These are phyloP conservation scores for Lactifluus piperatus DNA, from an alignment of 768 basidiomycete species.

Conservation along the genomic window DNA sequence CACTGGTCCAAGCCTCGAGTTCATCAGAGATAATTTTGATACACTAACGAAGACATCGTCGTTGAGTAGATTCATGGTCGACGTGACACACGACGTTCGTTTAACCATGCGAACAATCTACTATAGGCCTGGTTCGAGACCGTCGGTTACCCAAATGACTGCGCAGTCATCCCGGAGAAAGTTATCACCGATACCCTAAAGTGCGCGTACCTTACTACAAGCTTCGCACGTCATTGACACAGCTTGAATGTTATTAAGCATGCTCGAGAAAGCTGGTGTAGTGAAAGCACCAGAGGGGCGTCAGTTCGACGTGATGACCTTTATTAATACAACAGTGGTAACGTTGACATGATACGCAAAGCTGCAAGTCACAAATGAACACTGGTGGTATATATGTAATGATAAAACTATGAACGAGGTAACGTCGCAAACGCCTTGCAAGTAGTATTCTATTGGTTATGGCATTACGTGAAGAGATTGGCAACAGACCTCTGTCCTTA, in stretches of 20 bases:
- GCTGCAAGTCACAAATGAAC: neutral
- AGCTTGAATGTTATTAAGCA: constrained; percentile 34
- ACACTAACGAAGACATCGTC: constrained; percentile 73
- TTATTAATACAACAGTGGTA: constrained; percentile 12
- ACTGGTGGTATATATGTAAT: neutral
- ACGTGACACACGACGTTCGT: neutral
- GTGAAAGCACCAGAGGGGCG: constrained; percentile 48
- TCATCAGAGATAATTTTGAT: constrained; percentile 72
- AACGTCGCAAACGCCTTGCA: neutral
- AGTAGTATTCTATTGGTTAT: neutral
- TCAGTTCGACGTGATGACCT: constrained; percentile 23
- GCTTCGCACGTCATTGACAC: neutral
- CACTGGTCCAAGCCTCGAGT: constrained; percentile 53
- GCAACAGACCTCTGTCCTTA: neutral
- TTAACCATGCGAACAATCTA: neutral
- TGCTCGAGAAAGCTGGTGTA: constrained; percentile 70
- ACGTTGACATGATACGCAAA: constrained; percentile 5
- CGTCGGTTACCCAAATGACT: constrained; percentile 65
- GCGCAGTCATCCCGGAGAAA: constrained; percentile 50
- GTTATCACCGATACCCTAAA: constrained; percentile 63
- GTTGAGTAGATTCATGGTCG: constrained; percentile 29
- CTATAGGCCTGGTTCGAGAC: constrained; percentile 84
- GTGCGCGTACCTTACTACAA: constrained; percentile 33
- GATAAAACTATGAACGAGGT: neutral
- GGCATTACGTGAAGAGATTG: neutral